These are phyloP conservation scores for Cyclotella choctawhatcheeana DNA, from an alignment of 108 stramenopile genomes.

Conservation along the genomic window DNA sequence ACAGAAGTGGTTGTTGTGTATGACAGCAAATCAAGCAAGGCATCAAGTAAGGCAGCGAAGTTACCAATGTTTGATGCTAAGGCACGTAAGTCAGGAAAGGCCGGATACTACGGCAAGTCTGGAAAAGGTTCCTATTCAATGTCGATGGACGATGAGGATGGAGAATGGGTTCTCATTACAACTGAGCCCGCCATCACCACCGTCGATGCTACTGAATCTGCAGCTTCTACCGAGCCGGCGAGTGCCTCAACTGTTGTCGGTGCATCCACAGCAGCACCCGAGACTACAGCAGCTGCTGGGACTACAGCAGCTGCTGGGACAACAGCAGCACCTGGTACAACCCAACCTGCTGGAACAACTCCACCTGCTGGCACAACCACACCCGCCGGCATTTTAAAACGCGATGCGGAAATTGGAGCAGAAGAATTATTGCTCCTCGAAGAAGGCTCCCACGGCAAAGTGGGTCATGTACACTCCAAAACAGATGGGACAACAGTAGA, in stretches of 20 bases:
- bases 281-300: not conserved
- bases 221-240: not conserved
- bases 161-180: conserved; percentile 10
- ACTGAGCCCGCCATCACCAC: conserved; percentile 2
- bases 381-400: not conserved
- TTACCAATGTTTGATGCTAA: not conserved
- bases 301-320: not conserved
- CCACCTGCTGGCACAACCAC: not conserved
- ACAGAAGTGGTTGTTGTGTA: not conserved
- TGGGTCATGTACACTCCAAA: not conserved
- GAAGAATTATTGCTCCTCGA: conserved; percentile 4
- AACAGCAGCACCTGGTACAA: not conserved
- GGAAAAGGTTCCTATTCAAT: not conserved
- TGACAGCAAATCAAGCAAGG: conserved; percentile 3
- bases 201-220: not conserved
- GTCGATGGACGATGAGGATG: conserved; percentile 13
- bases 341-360: not conserved
- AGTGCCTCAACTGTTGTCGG: no score
- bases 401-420: not conserved
- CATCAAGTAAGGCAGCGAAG: not conserved
- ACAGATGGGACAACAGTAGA: not conserved
- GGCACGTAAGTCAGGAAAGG: not conserved
- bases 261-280: not conserved
- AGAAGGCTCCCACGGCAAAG: conserved; percentile 1
- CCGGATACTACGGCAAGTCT: not conserved